phyloP scores from a whole-genome alignment of 768 basidiomycete species.

The Dictyophora rubrovolvata region DNA sequence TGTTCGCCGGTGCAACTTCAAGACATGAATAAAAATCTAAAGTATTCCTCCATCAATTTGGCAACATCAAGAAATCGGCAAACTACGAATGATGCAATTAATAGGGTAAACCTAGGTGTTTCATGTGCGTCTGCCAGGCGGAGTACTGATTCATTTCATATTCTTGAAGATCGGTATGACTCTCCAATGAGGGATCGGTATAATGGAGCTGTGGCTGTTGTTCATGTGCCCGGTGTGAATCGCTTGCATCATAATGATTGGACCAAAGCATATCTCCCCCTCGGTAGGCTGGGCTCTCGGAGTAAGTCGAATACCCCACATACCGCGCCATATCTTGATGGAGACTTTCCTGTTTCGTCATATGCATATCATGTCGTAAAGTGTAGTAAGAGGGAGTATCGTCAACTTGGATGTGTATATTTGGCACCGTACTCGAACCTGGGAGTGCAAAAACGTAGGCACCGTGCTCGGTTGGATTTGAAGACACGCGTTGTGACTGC shows the following conservation, averaged over 20 bases:
- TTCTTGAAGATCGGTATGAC: neutral
- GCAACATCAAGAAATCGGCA: too few relatives aligned
- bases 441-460: neutral
- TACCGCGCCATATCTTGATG: neutral
- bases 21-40: too few relatives aligned
- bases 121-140: neutral
- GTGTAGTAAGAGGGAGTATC: neutral
- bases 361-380: neutral
- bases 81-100: neutral
- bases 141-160: neutral
- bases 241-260: neutral
- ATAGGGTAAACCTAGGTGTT: neutral
- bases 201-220: neutral
- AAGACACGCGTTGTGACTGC: neutral
- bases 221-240: neutral
- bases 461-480: neutral
- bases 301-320: neutral
- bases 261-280: neutral
- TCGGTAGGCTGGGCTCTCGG: neutral
- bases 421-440: neutral
- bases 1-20: too few relatives aligned
- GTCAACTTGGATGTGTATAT: neutral
- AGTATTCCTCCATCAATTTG: too few relatives aligned
- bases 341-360: neutral
- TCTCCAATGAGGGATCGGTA: conserved; percentile 1